A percentile compares a stretch with the other conserved stretches of the same genome.
phyloP scores from a whole-genome alignment of 768 basidiomycete species.

The Dentipellis fragilis region DNA sequence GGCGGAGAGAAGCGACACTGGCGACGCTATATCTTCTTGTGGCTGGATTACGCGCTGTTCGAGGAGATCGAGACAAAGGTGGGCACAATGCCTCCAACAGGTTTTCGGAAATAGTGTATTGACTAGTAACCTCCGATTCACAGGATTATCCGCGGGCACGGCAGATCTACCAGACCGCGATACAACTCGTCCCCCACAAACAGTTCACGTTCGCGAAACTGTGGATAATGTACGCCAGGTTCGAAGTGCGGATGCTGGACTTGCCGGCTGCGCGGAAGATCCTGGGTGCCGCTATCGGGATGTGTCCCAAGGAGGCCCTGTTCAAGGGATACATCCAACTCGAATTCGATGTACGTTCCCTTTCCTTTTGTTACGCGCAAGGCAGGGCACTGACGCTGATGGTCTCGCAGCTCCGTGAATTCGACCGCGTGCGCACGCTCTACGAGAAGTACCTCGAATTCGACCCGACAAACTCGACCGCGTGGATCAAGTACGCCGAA shows the following conservation, averaged over 20 bases:
- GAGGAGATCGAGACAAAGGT: conserved; percentile 96
- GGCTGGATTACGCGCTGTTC: conserved; percentile 93
- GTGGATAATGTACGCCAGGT: conserved; percentile 88
- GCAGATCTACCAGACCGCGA: conserved; percentile 86
- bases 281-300: conserved; percentile 83
- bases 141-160: conserved; percentile 80
- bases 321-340: conserved; percentile 96
- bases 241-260: conserved; percentile 80
- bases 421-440: conserved; percentile 82
- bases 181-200: conserved; percentile 88
- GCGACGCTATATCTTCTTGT: conserved; percentile 84
- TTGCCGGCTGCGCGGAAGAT: conserved; percentile 80
- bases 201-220: conserved; percentile 96
- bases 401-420: conserved; percentile 68
- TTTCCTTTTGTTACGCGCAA: background rate
- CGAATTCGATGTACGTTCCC: conserved; percentile 62
- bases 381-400: background rate
- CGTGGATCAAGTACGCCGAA: conserved; percentile 96
- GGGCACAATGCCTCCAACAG: conserved; percentile 8
- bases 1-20: conserved; percentile 89
- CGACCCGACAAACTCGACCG: conserved; percentile 82
- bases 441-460: conserved; percentile 95
- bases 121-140: background rate
- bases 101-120: background rate
- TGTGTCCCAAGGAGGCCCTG: conserved; percentile 91